These are phyloP conservation scores for Lunularia cruciata DNA, from an alignment of 225 moss, liverwort and hornwort species.

Conservation along the genomic window DNA sequence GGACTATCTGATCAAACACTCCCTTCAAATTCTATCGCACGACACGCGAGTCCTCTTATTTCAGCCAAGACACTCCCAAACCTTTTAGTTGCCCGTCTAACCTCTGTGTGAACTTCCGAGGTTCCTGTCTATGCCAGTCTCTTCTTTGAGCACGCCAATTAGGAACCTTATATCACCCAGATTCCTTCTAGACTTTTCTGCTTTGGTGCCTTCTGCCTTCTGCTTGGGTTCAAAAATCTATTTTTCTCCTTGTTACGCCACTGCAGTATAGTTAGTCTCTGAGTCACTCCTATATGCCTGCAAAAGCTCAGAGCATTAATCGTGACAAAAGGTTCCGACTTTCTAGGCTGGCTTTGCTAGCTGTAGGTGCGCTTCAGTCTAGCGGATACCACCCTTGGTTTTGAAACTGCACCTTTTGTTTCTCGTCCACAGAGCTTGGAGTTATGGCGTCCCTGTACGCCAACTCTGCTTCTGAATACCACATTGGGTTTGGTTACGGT, in stretches of 20 bases:
- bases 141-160: no score
- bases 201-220: no score
- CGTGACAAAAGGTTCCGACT: not conserved
- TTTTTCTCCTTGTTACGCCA: not conserved
- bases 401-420: not conserved
- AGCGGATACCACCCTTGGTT: not conserved
- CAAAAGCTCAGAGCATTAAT: no score
- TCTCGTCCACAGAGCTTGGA: not conserved
- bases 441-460: slow-evolving; percentile 1
- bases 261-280: not conserved
- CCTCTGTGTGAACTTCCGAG: no score
- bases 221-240: not conserved
- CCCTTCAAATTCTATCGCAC: no score
- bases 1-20: no score
- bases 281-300: not conserved
- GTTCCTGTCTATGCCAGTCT: no score
- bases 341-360: not conserved
- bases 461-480: not conserved
- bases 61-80: no score
- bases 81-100: no score
- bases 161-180: no score
- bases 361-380: not conserved
- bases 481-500: slow-evolving; percentile 2
- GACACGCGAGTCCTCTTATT: no score
- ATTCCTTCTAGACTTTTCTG: no score